These are phyloP conservation scores for Silene noctiflora DNA, from an alignment of 179 eudicot genomes.

Conservation along the genomic window DNA sequence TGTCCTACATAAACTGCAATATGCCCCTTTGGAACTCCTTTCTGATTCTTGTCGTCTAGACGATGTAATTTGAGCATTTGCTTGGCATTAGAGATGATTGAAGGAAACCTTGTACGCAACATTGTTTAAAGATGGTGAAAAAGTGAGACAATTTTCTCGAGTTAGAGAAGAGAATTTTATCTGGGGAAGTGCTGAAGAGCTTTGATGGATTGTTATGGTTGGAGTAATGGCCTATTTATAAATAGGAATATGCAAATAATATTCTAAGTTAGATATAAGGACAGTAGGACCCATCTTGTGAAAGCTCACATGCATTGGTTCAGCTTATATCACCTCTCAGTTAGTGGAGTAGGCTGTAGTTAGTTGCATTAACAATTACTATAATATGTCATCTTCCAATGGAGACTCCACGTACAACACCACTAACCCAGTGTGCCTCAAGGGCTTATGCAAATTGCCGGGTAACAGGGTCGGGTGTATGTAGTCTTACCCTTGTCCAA, in stretches of 20 bases:
- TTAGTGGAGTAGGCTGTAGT: slow-evolving; percentile 13
- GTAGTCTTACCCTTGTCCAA: too few species aligned
- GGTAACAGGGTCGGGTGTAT: too few species aligned
- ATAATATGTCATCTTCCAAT: background rate
- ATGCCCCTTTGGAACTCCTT: slow-evolving; percentile 40
- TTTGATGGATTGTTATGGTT: background rate
- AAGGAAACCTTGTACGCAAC: slow-evolving; percentile 25
- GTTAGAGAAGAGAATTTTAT: background rate
- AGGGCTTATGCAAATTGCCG: too few species aligned
- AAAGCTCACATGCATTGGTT: slow-evolving; percentile 36
- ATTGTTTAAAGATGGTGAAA: background rate
- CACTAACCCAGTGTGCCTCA: too few species aligned
- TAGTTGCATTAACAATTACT: background rate
- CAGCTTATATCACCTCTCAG: slow-evolving; percentile 7
- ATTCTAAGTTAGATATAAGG: background rate
- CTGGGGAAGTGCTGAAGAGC: background rate
- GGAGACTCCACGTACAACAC: background rate
- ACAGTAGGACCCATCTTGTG: slow-evolving; percentile 21
- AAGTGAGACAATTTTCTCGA: background rate
- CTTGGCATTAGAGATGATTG: slow-evolving; percentile 23
- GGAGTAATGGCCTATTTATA: slow-evolving; percentile 19
- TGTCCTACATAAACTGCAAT: slow-evolving; percentile 26
- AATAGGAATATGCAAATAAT: background rate
- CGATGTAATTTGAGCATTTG: slow-evolving; percentile 12
- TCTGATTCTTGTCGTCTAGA: background rate